A percentile compares a stretch with the other conserved stretches of the same genome.
Conservation (phyloP, 345 rosid genomes). For the Citrus medica region DNA sequence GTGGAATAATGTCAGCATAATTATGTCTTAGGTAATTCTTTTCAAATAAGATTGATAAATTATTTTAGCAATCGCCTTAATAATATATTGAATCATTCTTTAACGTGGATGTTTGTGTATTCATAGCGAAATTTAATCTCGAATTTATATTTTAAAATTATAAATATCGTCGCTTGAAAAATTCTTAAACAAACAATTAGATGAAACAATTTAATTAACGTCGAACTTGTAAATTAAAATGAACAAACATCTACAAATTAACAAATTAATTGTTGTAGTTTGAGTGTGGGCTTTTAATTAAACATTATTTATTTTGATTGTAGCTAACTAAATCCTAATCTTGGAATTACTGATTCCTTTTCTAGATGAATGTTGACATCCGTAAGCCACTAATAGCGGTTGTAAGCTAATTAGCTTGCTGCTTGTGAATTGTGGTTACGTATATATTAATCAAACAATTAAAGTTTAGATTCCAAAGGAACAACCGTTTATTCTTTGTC, state of each 20-base stretch:
- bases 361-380: conserved; percentile 37
- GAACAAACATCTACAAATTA: too few species aligned
- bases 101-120: too few species aligned
- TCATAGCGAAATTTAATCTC: not conserved
- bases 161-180: not conserved
- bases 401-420: conserved; percentile 9
- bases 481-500: conserved; percentile 27
- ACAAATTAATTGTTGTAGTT: too few species aligned
- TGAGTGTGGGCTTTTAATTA: too few species aligned
- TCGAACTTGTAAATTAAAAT: not conserved
- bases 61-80: too few species aligned
- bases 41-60: too few species aligned
- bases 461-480: conserved; percentile 21
- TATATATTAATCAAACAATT: not conserved
- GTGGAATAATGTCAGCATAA: not conserved
- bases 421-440: not conserved
- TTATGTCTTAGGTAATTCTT: too few species aligned
- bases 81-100: too few species aligned
- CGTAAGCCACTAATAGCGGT: conserved; percentile 22
- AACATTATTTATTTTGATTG: not conserved
- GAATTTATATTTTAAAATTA: too few species aligned
- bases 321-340: not conserved
- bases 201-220: too few species aligned
- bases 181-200: not conserved
- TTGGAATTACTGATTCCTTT: conserved; percentile 27